A percentile compares a stretch with the other conserved stretches of the same genome.
phyloP scores from a whole-genome alignment of 148 eudicot genomes.

The Rhododendron williamsianum region DNA sequence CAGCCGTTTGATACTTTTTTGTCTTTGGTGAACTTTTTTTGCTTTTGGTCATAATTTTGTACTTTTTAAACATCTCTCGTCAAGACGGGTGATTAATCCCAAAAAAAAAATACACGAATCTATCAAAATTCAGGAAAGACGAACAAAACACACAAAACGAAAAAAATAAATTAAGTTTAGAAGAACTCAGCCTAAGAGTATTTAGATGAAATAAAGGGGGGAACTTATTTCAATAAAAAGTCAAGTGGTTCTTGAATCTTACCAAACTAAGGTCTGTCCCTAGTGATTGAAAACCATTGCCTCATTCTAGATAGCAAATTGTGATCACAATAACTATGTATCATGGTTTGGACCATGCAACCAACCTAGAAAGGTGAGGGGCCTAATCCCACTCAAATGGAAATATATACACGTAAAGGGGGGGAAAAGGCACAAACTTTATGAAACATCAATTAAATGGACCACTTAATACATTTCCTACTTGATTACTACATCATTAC shows the following conservation, averaged over 20 bases:
- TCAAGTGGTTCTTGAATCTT: not conserved
- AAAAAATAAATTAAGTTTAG: too few relatives aligned
- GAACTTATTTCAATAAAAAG: not conserved
- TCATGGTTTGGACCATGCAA: conserved; percentile 16
- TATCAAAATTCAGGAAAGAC: too few relatives aligned
- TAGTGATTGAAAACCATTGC: not conserved
- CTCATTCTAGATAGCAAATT: conserved; percentile 4
- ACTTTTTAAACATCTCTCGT: too few relatives aligned
- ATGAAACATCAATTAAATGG: conserved; percentile 9
- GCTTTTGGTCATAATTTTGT: too few relatives aligned
- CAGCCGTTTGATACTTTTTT: too few relatives aligned
- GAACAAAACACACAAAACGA: too few relatives aligned
- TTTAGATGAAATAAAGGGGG: too few relatives aligned
- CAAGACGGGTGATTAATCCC: too few relatives aligned
- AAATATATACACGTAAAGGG: conserved; percentile 1
- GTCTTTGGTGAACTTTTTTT: too few relatives aligned
- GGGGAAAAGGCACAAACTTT: conserved; percentile 6
- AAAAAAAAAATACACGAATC: too few relatives aligned
- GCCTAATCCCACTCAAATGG: conserved; percentile 3
- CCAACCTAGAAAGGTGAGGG: conserved; percentile 11
- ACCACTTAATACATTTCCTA: not conserved
- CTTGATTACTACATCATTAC: conserved; percentile 9
- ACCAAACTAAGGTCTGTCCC: not conserved
- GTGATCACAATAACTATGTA: not conserved
- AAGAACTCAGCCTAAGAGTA: not conserved